Base-by-base conservation (phyloP, 2,329 filamentous ascomycete genomes). In the Balansia obtecta region DNA sequence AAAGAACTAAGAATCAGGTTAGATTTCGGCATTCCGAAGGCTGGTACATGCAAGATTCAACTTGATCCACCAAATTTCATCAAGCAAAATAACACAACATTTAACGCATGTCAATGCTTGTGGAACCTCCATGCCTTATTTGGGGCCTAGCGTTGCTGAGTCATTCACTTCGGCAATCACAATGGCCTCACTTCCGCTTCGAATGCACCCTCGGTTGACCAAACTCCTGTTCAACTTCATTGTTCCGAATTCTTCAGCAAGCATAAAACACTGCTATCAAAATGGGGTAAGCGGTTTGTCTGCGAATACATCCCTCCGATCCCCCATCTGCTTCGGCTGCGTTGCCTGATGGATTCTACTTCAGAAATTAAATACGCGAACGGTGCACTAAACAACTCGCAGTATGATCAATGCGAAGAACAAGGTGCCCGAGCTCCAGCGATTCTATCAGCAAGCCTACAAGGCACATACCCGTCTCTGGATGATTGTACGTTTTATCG, bases 351-450 rank as follows among this genome's bases (percentile, higher is more conserved):
- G n/a, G 39, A 39, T 20, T 38, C 33, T 38, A n/a, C 11, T 15
- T 32, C 32, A 37, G 22, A 48, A 20, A 2, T 16, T 16, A 46
- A 22, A 51, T 52, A 49, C 15, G 15, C 46, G 45, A 45, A 56
- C 32, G 50, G 39, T n/a, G 44, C n/a, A 39, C 52, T 53, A 42
- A 53, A 38, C 20, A 27, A n/a, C 16, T n/a, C 12, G 51, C 59
- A 79, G 77, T 64, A 63, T 83, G 65, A 58, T 88, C 72, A 74
- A 86, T 77, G 82, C 83, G 68, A 76, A 79, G 67, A 91, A 91
- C 79, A 79, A 77, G 63, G 86, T 90, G 62, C 84, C 85, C 51
- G 62, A 85, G 65, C 77, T 85, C 72, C 86, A 91, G 77, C 76
- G 79, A 63, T 70, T 79, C 60, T 88, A 87, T 75, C 86, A 89